Percentiles rank a stretch among this genome's conserved stretches.
These are phyloP conservation scores for Calonectria montana DNA, from an alignment of 2,329 filamentous ascomycete species.

Conservation along the genomic window DNA sequence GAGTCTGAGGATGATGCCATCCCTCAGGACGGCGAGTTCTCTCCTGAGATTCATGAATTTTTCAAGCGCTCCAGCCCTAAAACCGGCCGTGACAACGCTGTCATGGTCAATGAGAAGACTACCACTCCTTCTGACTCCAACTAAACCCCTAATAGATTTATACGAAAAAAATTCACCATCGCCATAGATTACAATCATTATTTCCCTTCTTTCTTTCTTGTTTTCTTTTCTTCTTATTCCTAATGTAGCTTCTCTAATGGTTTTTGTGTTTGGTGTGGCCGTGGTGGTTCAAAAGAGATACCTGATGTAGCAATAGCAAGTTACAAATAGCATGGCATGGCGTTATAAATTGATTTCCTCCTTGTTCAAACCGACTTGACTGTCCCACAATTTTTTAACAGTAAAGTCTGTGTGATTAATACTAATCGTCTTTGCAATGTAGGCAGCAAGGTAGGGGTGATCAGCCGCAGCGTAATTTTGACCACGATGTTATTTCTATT, in stretches of 20 bases:
- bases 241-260: constrained; percentile 4
- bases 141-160: constrained; percentile 12
- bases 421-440: background rate
- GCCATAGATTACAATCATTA: background rate
- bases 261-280: background rate
- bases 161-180: background rate
- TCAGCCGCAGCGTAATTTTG: no score
- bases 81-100: constrained; percentile 31
- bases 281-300: constrained; percentile 6
- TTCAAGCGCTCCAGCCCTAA: constrained; percentile 58
- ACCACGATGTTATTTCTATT: no score
- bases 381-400: background rate
- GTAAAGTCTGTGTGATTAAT: background rate
- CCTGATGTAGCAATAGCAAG: constrained; percentile 24
- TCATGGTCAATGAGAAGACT: constrained; percentile 46
- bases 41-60: constrained; percentile 65
- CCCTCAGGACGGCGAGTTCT: constrained; percentile 62
- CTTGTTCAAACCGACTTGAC: background rate
- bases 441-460: no score
- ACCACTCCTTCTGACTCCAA: constrained; percentile 31
- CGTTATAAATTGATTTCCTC: constrained; percentile 31
- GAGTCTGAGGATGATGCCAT: constrained; percentile 56
- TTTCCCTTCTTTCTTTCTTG: constrained; percentile 2
- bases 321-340: constrained; percentile 34
- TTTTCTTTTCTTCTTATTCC: background rate